phyloP scores from a whole-genome alignment of 345 rosid genomes.

The Salix exigua region DNA sequence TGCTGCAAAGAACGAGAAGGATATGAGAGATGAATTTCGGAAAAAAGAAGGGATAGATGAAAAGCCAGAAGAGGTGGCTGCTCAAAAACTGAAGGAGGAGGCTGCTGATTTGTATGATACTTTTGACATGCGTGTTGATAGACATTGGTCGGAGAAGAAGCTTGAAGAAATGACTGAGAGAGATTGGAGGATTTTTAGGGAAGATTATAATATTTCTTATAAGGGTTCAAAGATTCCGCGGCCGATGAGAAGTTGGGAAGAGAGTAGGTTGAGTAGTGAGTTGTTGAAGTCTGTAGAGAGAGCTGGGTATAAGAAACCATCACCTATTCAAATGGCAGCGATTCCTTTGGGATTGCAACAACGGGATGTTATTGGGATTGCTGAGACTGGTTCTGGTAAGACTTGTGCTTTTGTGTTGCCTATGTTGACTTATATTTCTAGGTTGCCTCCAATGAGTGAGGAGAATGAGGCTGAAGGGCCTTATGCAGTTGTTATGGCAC shows the following conservation, averaged over 20 bases:
- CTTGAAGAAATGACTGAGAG: slow-evolving; percentile 92
- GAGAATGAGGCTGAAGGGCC: slow-evolving; percentile 95
- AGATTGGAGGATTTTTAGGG: slow-evolving; percentile 94
- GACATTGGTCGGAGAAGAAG: slow-evolving; percentile 91
- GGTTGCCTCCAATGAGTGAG: slow-evolving; percentile 71
- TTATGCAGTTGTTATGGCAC: slow-evolving; percentile 92
- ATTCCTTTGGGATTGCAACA: slow-evolving; percentile 89
- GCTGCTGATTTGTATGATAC: slow-evolving; percentile 87
- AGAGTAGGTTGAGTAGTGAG: slow-evolving; percentile 69
- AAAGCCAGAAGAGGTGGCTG: slow-evolving; percentile 87
- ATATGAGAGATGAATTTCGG: slow-evolving; percentile 76
- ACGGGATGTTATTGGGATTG: slow-evolving; percentile 91
- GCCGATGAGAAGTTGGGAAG: slow-evolving; percentile 92
- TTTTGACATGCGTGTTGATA: slow-evolving; percentile 88
- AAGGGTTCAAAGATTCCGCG: slow-evolving; percentile 90
- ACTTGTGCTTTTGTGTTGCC: slow-evolving; percentile 96
- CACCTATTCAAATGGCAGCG: slow-evolving; percentile 91
- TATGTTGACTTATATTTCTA: slow-evolving; percentile 84
- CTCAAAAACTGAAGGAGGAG: slow-evolving; percentile 62
- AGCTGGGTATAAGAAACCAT: slow-evolving; percentile 82
- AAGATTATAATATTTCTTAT: slow-evolving; percentile 84
- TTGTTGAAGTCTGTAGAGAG: slow-evolving; percentile 81
- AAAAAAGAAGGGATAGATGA: slow-evolving; percentile 75
- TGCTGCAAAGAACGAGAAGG: slow-evolving; percentile 91
- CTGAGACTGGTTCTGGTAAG: slow-evolving; percentile 97